phyloP scores from a whole-genome alignment of 257 asterid species.

The Solanum tarapatanum region DNA sequence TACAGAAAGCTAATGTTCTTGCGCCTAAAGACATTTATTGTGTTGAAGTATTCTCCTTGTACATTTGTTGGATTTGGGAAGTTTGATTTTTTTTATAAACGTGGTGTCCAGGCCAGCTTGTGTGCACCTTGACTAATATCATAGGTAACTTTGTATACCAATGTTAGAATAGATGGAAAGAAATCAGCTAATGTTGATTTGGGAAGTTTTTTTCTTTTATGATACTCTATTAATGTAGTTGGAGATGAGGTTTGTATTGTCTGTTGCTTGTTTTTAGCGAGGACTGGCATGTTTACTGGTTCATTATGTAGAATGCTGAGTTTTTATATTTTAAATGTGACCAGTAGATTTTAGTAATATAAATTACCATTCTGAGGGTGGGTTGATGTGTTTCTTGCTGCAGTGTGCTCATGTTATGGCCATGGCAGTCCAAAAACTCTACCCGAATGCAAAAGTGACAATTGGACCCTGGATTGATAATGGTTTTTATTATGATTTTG shows the following conservation, averaged over 20 bases:
- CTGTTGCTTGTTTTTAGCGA: background rate
- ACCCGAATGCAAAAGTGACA: constrained; percentile 86
- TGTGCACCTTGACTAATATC: background rate
- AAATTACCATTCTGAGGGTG: background rate
- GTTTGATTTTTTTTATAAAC: background rate
- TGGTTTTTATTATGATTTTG: constrained; percentile 94
- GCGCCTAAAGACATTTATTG: background rate
- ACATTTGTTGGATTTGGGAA: background rate
- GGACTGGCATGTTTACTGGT: background rate
- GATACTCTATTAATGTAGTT: background rate
- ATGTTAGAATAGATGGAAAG: background rate
- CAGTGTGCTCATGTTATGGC: constrained; percentile 99
- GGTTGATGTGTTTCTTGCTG: background rate
- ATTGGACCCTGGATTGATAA: constrained; percentile 96
- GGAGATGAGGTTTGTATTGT: background rate
- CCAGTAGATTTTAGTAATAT: background rate
- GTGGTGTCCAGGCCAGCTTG: background rate
- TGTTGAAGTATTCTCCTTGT: background rate
- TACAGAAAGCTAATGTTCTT: background rate
- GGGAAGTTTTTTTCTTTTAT: background rate
- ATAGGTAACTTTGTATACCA: background rate
- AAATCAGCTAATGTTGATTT: background rate
- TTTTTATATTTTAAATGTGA: background rate
- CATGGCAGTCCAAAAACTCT: constrained; percentile 97
- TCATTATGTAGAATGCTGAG: background rate